These are phyloP conservation scores for Passiflora organensis DNA, from an alignment of 345 rosid genomes.

Conservation along the genomic window DNA sequence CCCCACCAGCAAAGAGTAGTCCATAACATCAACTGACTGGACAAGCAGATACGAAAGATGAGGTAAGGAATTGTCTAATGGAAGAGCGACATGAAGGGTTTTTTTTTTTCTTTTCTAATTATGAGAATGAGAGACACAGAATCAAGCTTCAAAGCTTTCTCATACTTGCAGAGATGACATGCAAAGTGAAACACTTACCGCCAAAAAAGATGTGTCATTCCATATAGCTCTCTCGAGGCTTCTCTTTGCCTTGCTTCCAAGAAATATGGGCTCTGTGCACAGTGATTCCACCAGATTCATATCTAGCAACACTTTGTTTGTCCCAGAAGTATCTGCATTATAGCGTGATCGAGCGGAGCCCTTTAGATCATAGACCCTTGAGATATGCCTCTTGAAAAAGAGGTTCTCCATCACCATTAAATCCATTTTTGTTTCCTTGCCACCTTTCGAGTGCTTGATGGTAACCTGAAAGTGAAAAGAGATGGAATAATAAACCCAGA, in stretches of 20 bases:
- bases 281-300: slow-evolving; percentile 74
- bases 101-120: too few relatives aligned
- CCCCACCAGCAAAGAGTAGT: slow-evolving; percentile 94
- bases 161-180: too few relatives aligned
- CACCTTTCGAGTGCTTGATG: slow-evolving; percentile 69
- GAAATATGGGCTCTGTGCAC: slow-evolving; percentile 81
- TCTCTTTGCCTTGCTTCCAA: slow-evolving; percentile 94
- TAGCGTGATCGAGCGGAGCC: slow-evolving; percentile 83
- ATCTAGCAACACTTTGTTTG: slow-evolving; percentile 75
- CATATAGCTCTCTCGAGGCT: slow-evolving; percentile 92
- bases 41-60: slow-evolving; percentile 5
- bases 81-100: too few relatives aligned
- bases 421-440: slow-evolving; percentile 91
- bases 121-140: too few relatives aligned
- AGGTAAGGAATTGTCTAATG: too few relatives aligned
- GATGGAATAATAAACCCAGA: slow-evolving; percentile 12
- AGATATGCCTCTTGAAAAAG: slow-evolving; percentile 66
- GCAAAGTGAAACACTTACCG: slow-evolving; percentile 63
- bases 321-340: slow-evolving; percentile 75
- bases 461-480: too few relatives aligned
- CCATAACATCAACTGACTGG: slow-evolving; percentile 88
- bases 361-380: slow-evolving; percentile 81
- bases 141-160: too few relatives aligned
- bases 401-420: slow-evolving; percentile 99
- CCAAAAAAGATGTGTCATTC: slow-evolving; percentile 89